Evolutionary conservation across 139 green algal genomes (phyloP), one percentile per base, ranked within the genome.

Genomic region (Closterium sp.): DNA sequence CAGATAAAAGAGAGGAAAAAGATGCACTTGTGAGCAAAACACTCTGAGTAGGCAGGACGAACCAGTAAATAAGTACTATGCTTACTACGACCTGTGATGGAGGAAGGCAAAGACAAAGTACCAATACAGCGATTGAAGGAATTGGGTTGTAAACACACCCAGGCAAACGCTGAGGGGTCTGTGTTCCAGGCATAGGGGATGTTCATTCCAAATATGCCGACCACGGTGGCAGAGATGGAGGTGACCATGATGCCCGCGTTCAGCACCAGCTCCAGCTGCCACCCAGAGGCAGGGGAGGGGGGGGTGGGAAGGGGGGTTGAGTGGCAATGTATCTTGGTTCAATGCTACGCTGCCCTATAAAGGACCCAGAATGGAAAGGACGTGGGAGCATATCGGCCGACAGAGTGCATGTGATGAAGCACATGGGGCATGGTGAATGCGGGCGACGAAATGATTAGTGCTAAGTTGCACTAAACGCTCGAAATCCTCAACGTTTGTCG

Each of bases 141-240:
- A 89, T 32, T 32, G 86, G 12, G 84, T 25, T 83, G 84, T 16
- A 21, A 8, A 31, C 23, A 25, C 2, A 91, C 88, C 88, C 66
- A 87, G 5, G 6, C 6, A n/a, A 92, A 92, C 86, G 89, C 89
- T 8, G n/a, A 34, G 10, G 83, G 84, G 16, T 92, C 89, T 31
- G 92, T 34, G 34, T 93, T 93, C 91, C 91, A 93, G 1, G 81
- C 32, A 32, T 93, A 93, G 34, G 66, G 90, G n/a, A 99, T 94
- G 93, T 99, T 99, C 97, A 99, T 99, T 4, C 97, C 97, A 92
- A 99, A 99, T n/a, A 98, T 96, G 35, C 95, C 95, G 5, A 96
- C 94, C 3, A 98, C 90, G 21, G 96, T 95, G 23, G 36, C 35
- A 32, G n/a, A 90, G n/a, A 92, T 35, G 66, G 33, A 31, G 12